A percentile compares a stretch with the other conserved stretches of the same genome.
Conservation (phyloP, 805 yeast species). For the Candida golubevii region DNA sequence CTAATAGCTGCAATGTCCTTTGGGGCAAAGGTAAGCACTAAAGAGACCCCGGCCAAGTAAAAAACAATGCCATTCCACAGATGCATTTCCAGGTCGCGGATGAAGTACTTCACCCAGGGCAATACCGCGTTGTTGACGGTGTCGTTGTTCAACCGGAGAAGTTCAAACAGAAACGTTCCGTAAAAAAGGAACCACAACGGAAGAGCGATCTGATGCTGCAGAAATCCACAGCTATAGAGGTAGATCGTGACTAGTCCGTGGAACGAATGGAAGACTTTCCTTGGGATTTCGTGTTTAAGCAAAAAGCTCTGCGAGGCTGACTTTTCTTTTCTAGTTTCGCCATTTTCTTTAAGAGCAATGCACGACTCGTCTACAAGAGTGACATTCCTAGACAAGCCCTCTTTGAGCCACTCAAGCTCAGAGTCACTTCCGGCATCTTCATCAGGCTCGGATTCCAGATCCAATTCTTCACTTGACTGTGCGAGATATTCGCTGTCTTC, state of each 20-base stretch:
- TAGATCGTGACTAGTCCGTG: conserved; percentile 80
- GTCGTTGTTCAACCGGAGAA: conserved; percentile 57
- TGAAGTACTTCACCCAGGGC: conserved; percentile 66
- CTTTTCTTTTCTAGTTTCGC: neutral
- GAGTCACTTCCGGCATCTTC: neutral
- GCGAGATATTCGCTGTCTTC: conserved; percentile 1
- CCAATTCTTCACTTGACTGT: neutral
- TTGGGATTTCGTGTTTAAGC: conserved; percentile 80
- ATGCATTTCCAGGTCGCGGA: conserved; percentile 78
- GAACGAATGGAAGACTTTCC: conserved; percentile 84
- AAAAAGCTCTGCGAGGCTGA: conserved; percentile 34
- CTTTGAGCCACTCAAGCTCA: neutral
- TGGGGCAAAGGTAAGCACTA: conserved; percentile 66
- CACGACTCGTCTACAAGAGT: conserved; percentile 5
- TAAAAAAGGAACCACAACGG: conserved; percentile 56
- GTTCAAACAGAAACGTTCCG: conserved; percentile 58
- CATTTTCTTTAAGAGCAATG: conserved; percentile 4
- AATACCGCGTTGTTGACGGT: conserved; percentile 66
- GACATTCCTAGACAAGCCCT: neutral
- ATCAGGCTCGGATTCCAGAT: neutral
- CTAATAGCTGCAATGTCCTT: conserved; percentile 80
- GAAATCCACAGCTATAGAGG: conserved; percentile 60
- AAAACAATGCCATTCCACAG: conserved; percentile 80
- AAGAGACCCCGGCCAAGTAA: conserved; percentile 73
- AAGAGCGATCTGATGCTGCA: conserved; percentile 51